phyloP scores from a whole-genome alignment of 1,284 basidiomycete genomes.

The Heliocybe sulcata region DNA sequence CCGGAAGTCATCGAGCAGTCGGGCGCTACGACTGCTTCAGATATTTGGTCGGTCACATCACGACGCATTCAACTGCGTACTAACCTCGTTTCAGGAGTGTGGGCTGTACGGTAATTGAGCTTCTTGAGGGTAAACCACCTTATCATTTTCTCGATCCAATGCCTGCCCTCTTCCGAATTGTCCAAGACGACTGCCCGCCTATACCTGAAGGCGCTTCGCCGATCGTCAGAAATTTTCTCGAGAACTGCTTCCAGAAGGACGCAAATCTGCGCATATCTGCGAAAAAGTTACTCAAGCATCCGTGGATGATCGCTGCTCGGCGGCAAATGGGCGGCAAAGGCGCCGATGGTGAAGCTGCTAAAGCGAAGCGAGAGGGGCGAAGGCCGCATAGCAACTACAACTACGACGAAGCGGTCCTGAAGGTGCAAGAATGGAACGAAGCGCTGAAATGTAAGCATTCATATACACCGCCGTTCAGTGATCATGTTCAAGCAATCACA shows the following conservation, averaged over 20 bases:
- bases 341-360: slow-evolving; percentile 20
- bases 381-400: slow-evolving; percentile 70
- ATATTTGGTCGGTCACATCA: slow-evolving; percentile 73
- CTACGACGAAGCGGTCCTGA: slow-evolving; percentile 89
- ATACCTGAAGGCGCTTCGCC: slow-evolving; percentile 93
- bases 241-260: slow-evolving; percentile 98
- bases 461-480: slow-evolving; percentile 2
- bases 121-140: slow-evolving; percentile 93
- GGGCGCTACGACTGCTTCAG: slow-evolving; percentile 93
- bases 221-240: slow-evolving; percentile 93
- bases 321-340: slow-evolving; percentile 52
- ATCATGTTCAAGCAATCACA: slow-evolving; percentile 4
- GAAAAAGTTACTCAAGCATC: slow-evolving; percentile 87
- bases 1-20: slow-evolving; percentile 97
- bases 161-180: slow-evolving; percentile 97
- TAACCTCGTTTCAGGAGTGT: slow-evolving; percentile 57
- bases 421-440: slow-evolving; percentile 98
- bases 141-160: slow-evolving; percentile 96
- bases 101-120: slow-evolving; percentile 94
- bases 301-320: slow-evolving; percentile 90
- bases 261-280: slow-evolving; percentile 90
- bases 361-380: slow-evolving; percentile 16
- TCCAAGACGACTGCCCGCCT: slow-evolving; percentile 94
- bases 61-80: neutral
- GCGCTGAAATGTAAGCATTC: slow-evolving; percentile 77